Percentiles rank a stretch among this genome's conserved stretches.
These are phyloP conservation scores for Yarrowia sp. DNA, from an alignment of 805 yeast genomes.

Conservation along the genomic window DNA sequence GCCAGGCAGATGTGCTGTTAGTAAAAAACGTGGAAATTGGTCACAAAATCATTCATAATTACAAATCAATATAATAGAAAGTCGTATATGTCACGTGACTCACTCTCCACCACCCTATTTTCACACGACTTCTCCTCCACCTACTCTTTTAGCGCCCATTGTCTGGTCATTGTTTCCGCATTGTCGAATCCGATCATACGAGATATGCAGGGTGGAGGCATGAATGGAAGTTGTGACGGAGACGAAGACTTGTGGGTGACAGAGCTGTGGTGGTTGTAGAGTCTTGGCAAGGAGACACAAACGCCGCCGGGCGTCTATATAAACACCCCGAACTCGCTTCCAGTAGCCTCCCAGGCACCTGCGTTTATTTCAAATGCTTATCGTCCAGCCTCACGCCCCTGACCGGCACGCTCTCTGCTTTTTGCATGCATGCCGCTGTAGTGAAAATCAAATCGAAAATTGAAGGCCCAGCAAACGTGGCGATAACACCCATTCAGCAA, in stretches of 20 bases:
- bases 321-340: not conserved
- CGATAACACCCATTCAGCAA: not conserved
- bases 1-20: not conserved
- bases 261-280: not conserved
- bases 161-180: too few relatives aligned
- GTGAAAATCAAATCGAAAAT: not conserved
- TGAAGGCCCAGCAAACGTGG: not conserved
- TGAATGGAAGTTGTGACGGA: not conserved
- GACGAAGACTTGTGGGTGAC: not conserved
- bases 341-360: not conserved
- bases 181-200: not conserved
- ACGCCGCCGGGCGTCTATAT: not conserved
- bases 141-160: too few relatives aligned
- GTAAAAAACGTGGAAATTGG: not conserved
- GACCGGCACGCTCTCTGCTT: slow-evolving; percentile 3
- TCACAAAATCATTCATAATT: not conserved
- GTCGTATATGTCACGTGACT: too few relatives aligned
- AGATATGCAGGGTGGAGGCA: not conserved
- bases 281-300: slow-evolving; percentile 1
- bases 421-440: slow-evolving; percentile 9
- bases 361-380: slow-evolving; percentile 19
- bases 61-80: too few relatives aligned
- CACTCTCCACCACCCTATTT: too few relatives aligned
- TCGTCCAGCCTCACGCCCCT: slow-evolving; percentile 23
- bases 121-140: too few relatives aligned